A percentile compares a stretch with the other conserved stretches of the same genome.
phyloP scores from a whole-genome alignment of 1,284 basidiomycete genomes.

The Malassezia pachydermatis region DNA sequence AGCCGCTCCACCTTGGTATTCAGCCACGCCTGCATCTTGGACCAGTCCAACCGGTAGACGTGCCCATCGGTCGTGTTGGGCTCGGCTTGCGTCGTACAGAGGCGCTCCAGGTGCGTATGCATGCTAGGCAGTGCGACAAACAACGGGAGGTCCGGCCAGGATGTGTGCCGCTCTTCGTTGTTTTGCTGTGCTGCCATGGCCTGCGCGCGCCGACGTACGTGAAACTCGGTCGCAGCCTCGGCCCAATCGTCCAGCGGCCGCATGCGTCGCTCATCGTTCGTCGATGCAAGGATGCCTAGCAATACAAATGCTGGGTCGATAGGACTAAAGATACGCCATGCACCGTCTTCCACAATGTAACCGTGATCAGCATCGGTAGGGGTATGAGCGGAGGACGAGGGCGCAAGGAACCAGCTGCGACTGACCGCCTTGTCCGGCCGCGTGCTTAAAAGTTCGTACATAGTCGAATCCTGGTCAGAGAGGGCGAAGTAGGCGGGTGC shows the following conservation, averaged over 20 bases:
- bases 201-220: conserved; percentile 8
- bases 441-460: conserved; percentile 14
- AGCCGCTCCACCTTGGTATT: background rate
- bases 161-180: background rate
- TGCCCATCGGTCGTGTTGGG: background rate
- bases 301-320: conserved; percentile 14
- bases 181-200: background rate
- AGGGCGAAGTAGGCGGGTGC: conserved; percentile 12
- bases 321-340: conserved; percentile 11
- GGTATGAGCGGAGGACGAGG: too few species aligned
- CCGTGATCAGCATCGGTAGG: too few species aligned
- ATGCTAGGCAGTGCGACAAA: conserved; percentile 2
- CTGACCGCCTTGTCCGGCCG: background rate
- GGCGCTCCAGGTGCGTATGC: conserved; percentile 1
- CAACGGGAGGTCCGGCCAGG: conserved; percentile 10
- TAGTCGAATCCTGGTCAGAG: background rate
- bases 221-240: conserved; percentile 11
- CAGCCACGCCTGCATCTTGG: background rate
- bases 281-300: conserved; percentile 4
- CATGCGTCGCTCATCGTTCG: background rate
- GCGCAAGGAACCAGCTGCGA: conserved; percentile 13
- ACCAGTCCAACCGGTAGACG: conserved; percentile 12
- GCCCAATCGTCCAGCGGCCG: conserved; percentile 9
- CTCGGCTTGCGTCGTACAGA: conserved; percentile 14
- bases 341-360: conserved; percentile 6